phyloP scores from a whole-genome alignment of 345 rosid species.

The Populus davidiana region DNA sequence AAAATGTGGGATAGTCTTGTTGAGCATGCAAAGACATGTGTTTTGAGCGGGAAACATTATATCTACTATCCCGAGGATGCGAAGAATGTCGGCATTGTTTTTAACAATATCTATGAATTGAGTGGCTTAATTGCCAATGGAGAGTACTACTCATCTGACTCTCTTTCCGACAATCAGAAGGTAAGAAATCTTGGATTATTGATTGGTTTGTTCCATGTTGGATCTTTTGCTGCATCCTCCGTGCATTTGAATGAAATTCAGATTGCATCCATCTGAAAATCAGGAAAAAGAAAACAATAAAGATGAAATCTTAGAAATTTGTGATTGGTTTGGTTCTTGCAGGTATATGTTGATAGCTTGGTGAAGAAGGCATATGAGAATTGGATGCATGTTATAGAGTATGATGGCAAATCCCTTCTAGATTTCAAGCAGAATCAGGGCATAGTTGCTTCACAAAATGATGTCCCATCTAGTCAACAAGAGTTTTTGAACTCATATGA shows the following conservation, averaged over 20 bases:
- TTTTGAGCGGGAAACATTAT: conserved; percentile 69
- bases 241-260: too few species aligned
- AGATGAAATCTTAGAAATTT: not conserved
- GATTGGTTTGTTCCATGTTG: not conserved
- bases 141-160: conserved; percentile 58
- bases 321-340: not conserved
- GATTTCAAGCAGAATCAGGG: conserved; percentile 21
- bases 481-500: conserved; percentile 29
- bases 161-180: conserved; percentile 87
- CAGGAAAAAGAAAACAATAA: conserved; percentile 51
- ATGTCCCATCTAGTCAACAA: conserved; percentile 13
- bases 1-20: conserved; percentile 97
- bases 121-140: conserved; percentile 74
- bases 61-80: conserved; percentile 74
- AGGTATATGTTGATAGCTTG: conserved; percentile 27
- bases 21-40: conserved; percentile 94
- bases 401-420: conserved; percentile 23
- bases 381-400: conserved; percentile 32
- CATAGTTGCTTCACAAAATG: conserved; percentile 4
- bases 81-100: conserved; percentile 60
- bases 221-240: not conserved
- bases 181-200: conserved; percentile 30
- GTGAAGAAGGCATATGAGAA: conserved; percentile 31
- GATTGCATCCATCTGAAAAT: conserved; percentile 36
- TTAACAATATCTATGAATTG: conserved; percentile 75